phyloP scores from a whole-genome alignment of 345 rosid species.

The Lepidium didymum region DNA sequence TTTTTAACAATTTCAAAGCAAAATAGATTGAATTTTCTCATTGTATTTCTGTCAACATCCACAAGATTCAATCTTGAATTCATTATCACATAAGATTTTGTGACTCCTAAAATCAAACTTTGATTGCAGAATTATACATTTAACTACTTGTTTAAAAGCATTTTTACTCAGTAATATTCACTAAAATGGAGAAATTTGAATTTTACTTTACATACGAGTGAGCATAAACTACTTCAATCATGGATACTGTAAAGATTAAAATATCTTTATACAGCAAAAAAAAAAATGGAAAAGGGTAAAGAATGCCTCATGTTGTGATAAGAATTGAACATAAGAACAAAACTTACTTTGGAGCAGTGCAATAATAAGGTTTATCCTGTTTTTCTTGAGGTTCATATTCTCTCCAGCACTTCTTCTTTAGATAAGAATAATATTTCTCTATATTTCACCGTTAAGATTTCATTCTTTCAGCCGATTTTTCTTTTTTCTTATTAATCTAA shows the following conservation, averaged over 20 bases:
- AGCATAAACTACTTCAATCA: background rate
- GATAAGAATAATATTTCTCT: slow-evolving; percentile 12
- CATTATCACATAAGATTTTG: too few species aligned
- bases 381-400: slow-evolving; percentile 20
- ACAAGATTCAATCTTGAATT: too few species aligned
- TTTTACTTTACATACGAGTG: background rate
- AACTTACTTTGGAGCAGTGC: slow-evolving; percentile 27
- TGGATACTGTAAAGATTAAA: background rate
- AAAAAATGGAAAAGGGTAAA: background rate
- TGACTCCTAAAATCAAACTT: too few species aligned
- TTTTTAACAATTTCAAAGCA: background rate
- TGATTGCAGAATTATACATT: too few species aligned
- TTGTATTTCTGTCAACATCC: too few species aligned
- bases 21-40: background rate
- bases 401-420: slow-evolving; percentile 14
- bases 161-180: too few species aligned
- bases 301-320: slow-evolving; percentile 26
- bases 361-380: slow-evolving; percentile 28
- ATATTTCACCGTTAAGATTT: background rate
- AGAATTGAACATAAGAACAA: slow-evolving; percentile 28
- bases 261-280: background rate
- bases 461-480: background rate
- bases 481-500: background rate
- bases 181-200: too few species aligned
- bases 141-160: too few species aligned